Evolutionary conservation across 2,329 filamentous ascomycete genomes (phyloP).

Genomic region (Pyricularia pennisetigena): DNA sequence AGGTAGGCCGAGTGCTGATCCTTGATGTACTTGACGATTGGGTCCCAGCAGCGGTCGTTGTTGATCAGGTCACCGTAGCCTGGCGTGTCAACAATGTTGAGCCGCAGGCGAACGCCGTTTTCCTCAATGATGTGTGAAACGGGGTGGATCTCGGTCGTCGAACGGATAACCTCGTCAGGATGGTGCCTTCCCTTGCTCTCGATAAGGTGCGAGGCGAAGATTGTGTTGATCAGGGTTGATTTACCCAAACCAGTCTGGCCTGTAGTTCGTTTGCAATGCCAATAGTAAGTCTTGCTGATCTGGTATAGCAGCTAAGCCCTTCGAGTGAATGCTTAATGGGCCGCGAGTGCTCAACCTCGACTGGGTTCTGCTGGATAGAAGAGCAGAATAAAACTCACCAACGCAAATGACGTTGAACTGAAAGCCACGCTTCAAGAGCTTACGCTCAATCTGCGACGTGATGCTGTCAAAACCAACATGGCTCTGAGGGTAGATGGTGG

Average conservation of each 20-base stretch:
- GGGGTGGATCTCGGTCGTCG: constrained; percentile 95
- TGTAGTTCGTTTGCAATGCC: constrained; percentile 24
- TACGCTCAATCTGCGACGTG: constrained; percentile 98
- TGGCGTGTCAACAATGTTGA: constrained; percentile 98
- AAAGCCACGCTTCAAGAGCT: constrained; percentile 98
- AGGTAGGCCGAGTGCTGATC: constrained; percentile 99
- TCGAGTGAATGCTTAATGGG: background rate
- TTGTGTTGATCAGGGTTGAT: constrained; percentile 98
- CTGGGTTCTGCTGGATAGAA: background rate
- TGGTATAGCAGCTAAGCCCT: background rate
- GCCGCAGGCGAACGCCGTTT: constrained; percentile 90
- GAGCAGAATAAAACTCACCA: constrained; percentile 52
- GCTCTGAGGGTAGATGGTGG: constrained; percentile 80
- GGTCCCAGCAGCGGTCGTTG: constrained; percentile 99
- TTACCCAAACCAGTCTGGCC: constrained; percentile 98
- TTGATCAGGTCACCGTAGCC: constrained; percentile 98
- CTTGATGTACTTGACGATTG: constrained; percentile 99
- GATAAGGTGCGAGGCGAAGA: constrained; percentile 98
- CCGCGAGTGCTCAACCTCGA: background rate
- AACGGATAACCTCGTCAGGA: constrained; percentile 86
- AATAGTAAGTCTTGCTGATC: background rate
- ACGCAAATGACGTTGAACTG: constrained; percentile 97
- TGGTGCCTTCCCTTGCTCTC: constrained; percentile 94
- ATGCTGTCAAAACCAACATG: constrained; percentile 99
- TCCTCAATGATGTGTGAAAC: constrained; percentile 99